Evolutionary conservation across 352 stramenopile species (phyloP).

Genomic region (Thalassiosira mediterranea): DNA sequence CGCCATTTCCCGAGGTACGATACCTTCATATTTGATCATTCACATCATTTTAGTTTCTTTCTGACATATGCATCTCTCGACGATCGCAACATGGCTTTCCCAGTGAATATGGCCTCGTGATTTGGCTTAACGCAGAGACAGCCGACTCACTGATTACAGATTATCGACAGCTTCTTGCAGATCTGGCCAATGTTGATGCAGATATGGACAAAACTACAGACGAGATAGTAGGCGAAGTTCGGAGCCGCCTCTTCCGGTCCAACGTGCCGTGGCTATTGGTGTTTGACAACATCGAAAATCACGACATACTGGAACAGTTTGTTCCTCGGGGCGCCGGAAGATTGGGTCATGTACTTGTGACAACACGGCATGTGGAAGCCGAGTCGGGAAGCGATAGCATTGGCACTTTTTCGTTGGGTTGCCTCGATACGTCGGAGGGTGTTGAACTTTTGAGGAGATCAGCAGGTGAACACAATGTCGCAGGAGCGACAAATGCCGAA

Average conservation of each 20-base stretch:
- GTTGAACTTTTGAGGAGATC: conserved; percentile 60
- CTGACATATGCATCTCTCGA: too few relatives aligned
- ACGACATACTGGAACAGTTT: conserved; percentile 54
- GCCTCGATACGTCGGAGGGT: conserved; percentile 56
- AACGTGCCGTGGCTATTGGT: conserved; percentile 70
- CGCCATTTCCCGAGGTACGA: too few relatives aligned
- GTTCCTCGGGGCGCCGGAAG: conserved; percentile 54
- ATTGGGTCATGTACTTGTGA: conserved; percentile 67
- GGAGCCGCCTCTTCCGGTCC: conserved; percentile 59
- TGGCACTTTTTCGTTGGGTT: conserved; percentile 53
- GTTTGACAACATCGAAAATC: conserved; percentile 78
- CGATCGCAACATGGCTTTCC: too few relatives aligned
- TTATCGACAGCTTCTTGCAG: conserved; percentile 63
- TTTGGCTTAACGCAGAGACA: conserved; percentile 69
- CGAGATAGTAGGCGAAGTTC: conserved; percentile 64
- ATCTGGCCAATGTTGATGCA: conserved; percentile 47
- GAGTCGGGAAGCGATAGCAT: conserved; percentile 22
- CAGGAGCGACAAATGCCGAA: conserved; percentile 20
- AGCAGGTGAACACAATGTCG: conserved; percentile 51
- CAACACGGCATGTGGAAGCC: conserved; percentile 53
- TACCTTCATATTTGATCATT: too few relatives aligned
- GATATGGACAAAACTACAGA: conserved; percentile 52
- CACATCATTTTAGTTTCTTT: too few relatives aligned
- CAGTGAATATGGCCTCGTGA: conserved; percentile 63
- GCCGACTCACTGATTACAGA: conserved; percentile 59